These are phyloP conservation scores for Komagataella phaffii DNA, from an alignment of 805 yeast genomes.

Conservation along the genomic window DNA sequence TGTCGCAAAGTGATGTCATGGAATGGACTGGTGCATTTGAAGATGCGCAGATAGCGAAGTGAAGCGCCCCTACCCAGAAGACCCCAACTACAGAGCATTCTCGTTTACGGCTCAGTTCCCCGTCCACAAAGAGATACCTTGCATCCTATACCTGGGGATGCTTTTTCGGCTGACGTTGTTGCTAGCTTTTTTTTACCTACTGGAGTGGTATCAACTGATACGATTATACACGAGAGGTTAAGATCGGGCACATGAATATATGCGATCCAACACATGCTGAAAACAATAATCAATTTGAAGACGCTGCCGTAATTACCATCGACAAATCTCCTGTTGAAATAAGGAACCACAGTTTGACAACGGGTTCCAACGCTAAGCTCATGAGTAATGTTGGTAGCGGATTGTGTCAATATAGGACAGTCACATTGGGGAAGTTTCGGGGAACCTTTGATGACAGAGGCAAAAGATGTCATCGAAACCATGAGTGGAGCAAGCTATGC, in stretches of 20 bases:
- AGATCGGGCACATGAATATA: background rate
- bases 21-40: constrained; percentile 18
- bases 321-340: background rate
- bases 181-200: background rate
- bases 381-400: background rate
- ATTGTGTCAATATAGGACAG: background rate
- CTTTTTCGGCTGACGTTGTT: background rate
- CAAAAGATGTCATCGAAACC: background rate
- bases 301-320: background rate
- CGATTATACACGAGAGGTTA: background rate
- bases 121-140: background rate
- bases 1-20: constrained; percentile 17
- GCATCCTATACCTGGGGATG: background rate
- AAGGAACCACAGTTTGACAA: background rate
- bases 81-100: background rate
- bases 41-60: constrained; percentile 7
- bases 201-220: background rate
- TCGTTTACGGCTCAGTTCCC: background rate
- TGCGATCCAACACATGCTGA: background rate
- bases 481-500: background rate
- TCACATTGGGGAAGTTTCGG: background rate
- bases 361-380: background rate
- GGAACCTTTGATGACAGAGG: background rate
- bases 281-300: background rate
- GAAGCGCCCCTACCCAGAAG: background rate